Base-by-base conservation (phyloP, 805 yeast genomes). In the Yarrowia sp. region DNA sequence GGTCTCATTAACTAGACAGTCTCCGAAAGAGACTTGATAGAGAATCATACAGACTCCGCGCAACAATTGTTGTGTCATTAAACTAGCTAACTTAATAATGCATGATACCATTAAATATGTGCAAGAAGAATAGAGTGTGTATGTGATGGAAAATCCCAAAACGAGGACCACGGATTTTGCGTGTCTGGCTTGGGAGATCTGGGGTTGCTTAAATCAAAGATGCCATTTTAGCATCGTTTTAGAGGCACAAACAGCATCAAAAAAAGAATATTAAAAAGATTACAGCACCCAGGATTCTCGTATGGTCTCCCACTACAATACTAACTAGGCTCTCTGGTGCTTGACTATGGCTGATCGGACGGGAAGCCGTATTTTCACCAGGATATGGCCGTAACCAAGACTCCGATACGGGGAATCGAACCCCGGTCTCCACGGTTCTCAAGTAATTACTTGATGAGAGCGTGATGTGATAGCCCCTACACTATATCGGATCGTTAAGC, bases 371-470 rank as follows among this genome's bases (percentile, higher is more conserved):
- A 51, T 51, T 51, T 51, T 51, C 59, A 51, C 59, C 59, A 35
- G 59, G 41, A 51, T 51, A 24, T 51, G 59, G 59, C 59, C 59
- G 59, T 51, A 51, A 51, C 59, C 59, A 36, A 35, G n/a, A 9
- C 61, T 54, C 61, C 61, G 61, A 54, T 54, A 54, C 61, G 61
- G 61, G 61, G 61, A 54, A 54, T 54, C 61, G 61, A 54, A 54
- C 61, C 61, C 61, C 61, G 61, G 61, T 54, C 61, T 54, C 61
- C 61, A 54, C 61, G 61, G 61, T 26, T 28, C 61, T 54, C 61
- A 35, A 17, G n/a, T n/a, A n/a, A n/a, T n/a, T n/a, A n/a, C n/a
- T n/a, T n/a, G 17, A 54, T 54, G 61, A 54, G 61, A 54, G 61
- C 61, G 61, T 54, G 61, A 54, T 54, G 61, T 54, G 61, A 54